Evolutionary conservation across 441 rosid genomes (phyloP).

Genomic region (Populus hybrid): DNA sequence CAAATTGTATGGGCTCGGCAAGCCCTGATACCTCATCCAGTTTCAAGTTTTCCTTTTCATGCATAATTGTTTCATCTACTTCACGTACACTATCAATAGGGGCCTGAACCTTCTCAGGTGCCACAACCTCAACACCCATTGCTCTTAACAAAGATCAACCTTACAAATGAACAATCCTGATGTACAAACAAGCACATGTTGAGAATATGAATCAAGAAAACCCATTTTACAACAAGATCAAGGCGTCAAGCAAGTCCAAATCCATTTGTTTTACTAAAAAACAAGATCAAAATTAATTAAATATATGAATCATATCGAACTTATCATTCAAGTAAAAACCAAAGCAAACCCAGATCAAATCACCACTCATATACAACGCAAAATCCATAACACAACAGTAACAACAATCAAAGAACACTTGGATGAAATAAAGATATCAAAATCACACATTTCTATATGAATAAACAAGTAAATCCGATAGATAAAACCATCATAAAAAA

Average conservation of each 20-base stretch:
- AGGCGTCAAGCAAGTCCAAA: constrained; percentile 1
- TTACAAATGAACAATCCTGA: constrained; percentile 7
- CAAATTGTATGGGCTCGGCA: constrained; percentile 36
- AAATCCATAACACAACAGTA: neutral
- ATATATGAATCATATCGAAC: neutral
- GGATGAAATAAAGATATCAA: neutral
- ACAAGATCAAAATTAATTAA: constrained; percentile 2
- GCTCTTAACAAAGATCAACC: constrained; percentile 17
- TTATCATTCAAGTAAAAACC: neutral
- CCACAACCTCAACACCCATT: constrained; percentile 64
- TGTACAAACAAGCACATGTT: neutral
- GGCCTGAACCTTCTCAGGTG: constrained; percentile 48
- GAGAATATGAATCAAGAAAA: neutral
- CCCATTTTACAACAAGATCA: neutral
- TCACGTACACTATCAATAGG: constrained; percentile 39
- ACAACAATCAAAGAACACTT: neutral
- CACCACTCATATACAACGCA: neutral
- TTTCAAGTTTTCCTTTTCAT: constrained; percentile 43
- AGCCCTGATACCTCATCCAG: constrained; percentile 27
- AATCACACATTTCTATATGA: neutral
- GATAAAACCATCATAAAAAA: neutral
- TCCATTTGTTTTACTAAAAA: neutral
- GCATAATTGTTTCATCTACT: constrained; percentile 27
- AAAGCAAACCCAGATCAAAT: constrained; percentile 5
- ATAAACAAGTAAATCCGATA: neutral